Conservation (phyloP, 2,329 filamentous ascomycete genomes). For the Trichoderma sp. region DNA sequence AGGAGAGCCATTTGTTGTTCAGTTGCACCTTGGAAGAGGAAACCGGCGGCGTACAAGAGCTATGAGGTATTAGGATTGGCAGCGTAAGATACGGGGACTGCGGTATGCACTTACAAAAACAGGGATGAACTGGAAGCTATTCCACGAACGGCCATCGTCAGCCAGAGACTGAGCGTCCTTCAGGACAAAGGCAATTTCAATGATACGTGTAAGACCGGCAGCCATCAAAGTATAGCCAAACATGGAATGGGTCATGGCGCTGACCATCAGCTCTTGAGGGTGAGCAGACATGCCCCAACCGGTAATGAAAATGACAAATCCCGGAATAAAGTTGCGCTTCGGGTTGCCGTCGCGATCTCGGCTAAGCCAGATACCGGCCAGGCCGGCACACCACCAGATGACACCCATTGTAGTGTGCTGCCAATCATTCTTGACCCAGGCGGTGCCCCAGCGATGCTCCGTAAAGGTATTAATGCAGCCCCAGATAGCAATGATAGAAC, state of each 20-base stretch:
- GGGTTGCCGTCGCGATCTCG: conserved; percentile 79
- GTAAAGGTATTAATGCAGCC: conserved; percentile 98
- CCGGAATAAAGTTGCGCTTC: conserved; percentile 90
- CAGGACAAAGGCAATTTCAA: conserved; percentile 89
- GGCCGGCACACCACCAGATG: conserved; percentile 93
- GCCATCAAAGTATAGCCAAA: conserved; percentile 97
- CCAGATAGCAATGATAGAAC: conserved; percentile 86
- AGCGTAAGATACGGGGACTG: background rate
- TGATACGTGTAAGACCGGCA: conserved; percentile 77
- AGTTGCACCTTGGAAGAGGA: conserved; percentile 96
- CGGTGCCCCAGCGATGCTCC: conserved; percentile 87
- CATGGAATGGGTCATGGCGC: conserved; percentile 81
- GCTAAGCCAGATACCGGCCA: conserved; percentile 91
- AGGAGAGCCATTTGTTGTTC: conserved; percentile 92
- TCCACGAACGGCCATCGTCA: conserved; percentile 68
- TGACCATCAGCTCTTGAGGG: conserved; percentile 79
- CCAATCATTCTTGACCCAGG: conserved; percentile 91
- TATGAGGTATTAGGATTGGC: conserved; percentile 39
- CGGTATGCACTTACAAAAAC: conserved; percentile 53
- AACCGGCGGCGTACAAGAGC: conserved; percentile 89
- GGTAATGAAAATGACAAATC: conserved; percentile 85
- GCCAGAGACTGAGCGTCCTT: conserved; percentile 67
- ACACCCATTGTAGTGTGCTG: conserved; percentile 99
- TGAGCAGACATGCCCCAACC: conserved; percentile 96
- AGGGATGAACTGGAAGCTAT: conserved; percentile 59